These are phyloP conservation scores for Psilocybe cubensis DNA, from an alignment of 768 basidiomycete species.

Conservation along the genomic window DNA sequence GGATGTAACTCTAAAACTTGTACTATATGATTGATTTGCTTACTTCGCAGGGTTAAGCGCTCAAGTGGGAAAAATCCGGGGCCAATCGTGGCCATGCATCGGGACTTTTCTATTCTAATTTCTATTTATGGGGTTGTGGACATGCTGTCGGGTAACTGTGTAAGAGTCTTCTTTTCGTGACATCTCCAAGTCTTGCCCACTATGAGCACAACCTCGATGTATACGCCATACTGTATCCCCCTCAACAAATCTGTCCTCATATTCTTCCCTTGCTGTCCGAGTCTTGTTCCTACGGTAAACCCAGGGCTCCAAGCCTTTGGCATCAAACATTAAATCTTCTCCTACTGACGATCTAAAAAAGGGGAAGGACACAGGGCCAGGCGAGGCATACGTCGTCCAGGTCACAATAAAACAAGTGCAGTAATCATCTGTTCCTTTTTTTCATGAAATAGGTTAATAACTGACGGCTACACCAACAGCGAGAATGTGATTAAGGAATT, in stretches of 20 bases:
- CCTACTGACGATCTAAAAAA: neutral
- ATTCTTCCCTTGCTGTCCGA: constrained; percentile 31
- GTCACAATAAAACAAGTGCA: constrained; percentile 33
- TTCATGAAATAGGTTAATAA: neutral
- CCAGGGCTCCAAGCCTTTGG: neutral
- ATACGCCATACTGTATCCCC: constrained; percentile 30
- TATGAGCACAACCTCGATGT: neutral
- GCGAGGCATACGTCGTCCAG: constrained; percentile 29
- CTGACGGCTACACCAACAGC: neutral
- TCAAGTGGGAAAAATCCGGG: no score
- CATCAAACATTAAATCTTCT: neutral
- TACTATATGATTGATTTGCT: neutral
- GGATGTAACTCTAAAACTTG: neutral
- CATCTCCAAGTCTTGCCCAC: neutral
- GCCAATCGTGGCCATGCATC: no score
- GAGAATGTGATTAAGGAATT: constrained; percentile 25
- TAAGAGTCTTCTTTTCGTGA: neutral
- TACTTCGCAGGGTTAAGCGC: neutral
- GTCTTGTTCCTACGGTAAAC: neutral
- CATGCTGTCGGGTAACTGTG: neutral
- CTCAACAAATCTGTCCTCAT: constrained; percentile 36
- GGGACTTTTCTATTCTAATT: no score
- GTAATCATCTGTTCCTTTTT: constrained; percentile 16
- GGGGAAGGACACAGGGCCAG: constrained; percentile 5
- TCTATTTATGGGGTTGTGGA: no score